Evolutionary conservation across 2,329 filamentous ascomycete genomes (phyloP), one percentile per base, ranked within the genome.

Genomic region (Penicillium sp.): DNA sequence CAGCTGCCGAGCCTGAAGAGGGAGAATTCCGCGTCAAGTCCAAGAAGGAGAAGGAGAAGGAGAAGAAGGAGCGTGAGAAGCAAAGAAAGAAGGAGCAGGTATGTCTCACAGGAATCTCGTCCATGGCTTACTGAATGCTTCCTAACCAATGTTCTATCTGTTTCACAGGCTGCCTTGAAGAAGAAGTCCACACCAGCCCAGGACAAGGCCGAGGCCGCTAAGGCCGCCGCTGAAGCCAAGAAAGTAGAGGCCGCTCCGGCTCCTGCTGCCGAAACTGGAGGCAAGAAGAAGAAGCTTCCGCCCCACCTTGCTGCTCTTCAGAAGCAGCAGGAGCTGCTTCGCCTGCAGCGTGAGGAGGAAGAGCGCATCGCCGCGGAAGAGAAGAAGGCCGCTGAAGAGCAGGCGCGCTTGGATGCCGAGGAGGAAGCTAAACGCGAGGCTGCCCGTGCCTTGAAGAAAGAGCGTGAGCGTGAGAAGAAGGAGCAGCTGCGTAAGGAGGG

Each of bases 1-100:
- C 76, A 14, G 70, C 64, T 33, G 62, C 62, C n/a, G 67, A 68
- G 19, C 82, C 80, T 2, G 82, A 81, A 21, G 82, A 81, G 19
- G 53, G 78, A 11, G 82, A 81, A 4, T 88, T 88, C 45, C 85
- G 87, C 54, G 83, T 98, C 48, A 87, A 98, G 79, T 96, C 91
- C 39, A 99, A 98, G 85, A 95, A 96, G 57, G 93, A 99, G 80
- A 99, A 99, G 81, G 95, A 99, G 76, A 96, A 91, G 78, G 83
- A 93, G 70, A 98, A 93, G 84, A 99, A 97, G 80, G 95, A 99
- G 80, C 87, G 91, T 60, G 95, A 99, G 81, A 99, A 99, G 86
- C 90, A 95, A 79, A 85, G 93, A 65, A 99, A 99, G 81, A 99
- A 93, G 86, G 95, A 99, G 77, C 90, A 98, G 85, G 91, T 95